Evolutionary conservation across 2,329 filamentous ascomycete species (phyloP), one percentile per base, ranked within the genome.

Genomic region (Cylindrodendrum hubeiense): DNA sequence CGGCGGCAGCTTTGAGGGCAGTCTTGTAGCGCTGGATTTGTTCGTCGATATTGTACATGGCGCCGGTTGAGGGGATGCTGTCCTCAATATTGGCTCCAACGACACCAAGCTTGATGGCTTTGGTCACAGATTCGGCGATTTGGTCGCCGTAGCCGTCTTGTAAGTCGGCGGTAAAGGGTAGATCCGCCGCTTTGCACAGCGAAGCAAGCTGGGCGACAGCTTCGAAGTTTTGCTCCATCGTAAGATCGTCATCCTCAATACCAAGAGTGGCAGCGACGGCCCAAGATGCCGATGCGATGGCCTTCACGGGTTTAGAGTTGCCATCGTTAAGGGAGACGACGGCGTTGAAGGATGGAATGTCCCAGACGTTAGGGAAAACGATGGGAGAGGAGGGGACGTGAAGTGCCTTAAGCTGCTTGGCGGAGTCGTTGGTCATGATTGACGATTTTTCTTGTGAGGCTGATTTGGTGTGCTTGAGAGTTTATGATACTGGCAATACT

Each of bases 51-150:
- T 75, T 54, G 46, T 75, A 75, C 73, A 83, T 69, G 80, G 74
- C 67, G 70, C 73, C 60, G 69, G 71, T 74, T 0, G 75, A 73
- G 4, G 77, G 78, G 22, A 78, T 74, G 51, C 76, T 80, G 60
- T 91, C 89, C 65, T 90, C 88, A 3, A 91, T 80, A 69, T 91
- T 91, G 51, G 83, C 84, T 0, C 89, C 88, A 2, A 86, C 85
- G 0, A 81, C 87, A 0, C 88, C 88, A 0, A 84, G 63, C 3
- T 79, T 73, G n/a, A 90, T 82, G 1, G 85, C 79, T 2, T 72
- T 72, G 6, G 75, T 73, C 3, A 89, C 78, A 0, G 80, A 84
- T 5, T 83, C 79, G 5, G 78, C 81, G 2, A 88, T 79, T 21
- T 73, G 71, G 3, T 81, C 76, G 2, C 83, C 84, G 66, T 89